A percentile compares a stretch with the other conserved stretches of the same genome.
Evolutionary conservation across 768 basidiomycete genomes (phyloP).

Genomic region (Kwoniella sp.): DNA sequence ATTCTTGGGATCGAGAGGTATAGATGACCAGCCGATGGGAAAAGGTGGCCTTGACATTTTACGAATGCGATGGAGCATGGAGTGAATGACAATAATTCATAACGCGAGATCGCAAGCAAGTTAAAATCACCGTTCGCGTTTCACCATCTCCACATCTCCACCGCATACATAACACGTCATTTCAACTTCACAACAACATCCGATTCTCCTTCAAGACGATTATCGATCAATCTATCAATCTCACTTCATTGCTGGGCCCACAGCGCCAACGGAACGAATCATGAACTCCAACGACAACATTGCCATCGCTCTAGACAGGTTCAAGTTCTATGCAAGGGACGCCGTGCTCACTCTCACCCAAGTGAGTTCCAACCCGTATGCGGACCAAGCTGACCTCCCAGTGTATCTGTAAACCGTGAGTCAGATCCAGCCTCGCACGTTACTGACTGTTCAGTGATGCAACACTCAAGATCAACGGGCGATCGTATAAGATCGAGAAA

Average conservation of each 20-base stretch:
- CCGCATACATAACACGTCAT: constrained; percentile 2
- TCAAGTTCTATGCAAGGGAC: constrained; percentile 55
- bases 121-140: no score
- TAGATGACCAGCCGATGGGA: constrained; percentile 43
- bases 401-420: constrained; percentile 54
- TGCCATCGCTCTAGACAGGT: constrained; percentile 53
- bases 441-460: constrained; percentile 59
- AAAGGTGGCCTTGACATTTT: constrained; percentile 37
- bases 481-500: constrained; percentile 88
- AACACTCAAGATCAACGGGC: constrained; percentile 91
- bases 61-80: neutral
- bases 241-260: neutral
- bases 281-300: constrained; percentile 44
- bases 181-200: neutral
- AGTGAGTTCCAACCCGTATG: constrained; percentile 24
- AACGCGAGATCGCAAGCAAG: no score
- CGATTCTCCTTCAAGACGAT: no score
- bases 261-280: neutral
- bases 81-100: neutral
- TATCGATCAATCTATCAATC: constrained; percentile 6
- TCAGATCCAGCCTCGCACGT: constrained; percentile 60
- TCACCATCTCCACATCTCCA: no score
- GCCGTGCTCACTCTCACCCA: constrained; percentile 50
- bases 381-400: constrained; percentile 23
- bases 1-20: constrained; percentile 37